Base-by-base conservation (phyloP, 805 yeast species). In the Blastobotrys parvus region DNA sequence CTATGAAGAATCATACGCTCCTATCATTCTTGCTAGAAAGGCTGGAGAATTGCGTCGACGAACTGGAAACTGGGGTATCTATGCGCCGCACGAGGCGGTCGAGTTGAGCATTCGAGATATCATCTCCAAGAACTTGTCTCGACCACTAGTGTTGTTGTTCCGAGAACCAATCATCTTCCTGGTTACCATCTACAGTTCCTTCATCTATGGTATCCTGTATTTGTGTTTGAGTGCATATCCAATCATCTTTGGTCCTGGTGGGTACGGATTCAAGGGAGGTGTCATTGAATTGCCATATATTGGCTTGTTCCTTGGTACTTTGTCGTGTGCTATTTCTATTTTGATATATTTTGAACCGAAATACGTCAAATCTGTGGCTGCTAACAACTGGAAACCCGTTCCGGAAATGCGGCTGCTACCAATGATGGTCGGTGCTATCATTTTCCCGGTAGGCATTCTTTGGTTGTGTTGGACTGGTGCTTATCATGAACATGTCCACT, bases 381-480 rank as follows among this genome's bases (percentile, higher is more conserved):
- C 77, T 54, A 74, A 73, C 27, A 80, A 79, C 35, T 67, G 63
- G 45, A 74, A 77, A 4, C 72, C 80, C 16, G n/a, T n/a, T n/a
- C 94, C 95, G 0, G 95, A 87, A 62, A 82, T 78, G 32, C 77
- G 95, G 63, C 68, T 87, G 44, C 76, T 78, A 17, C 78, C 89
- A 29, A 75, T 87, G 82, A 73, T 85, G 63, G 59, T 71, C 34
- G 88, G 94, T 23, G 77, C 80, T 22, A 49, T 83, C 43, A 58
- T 72, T 8, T 86, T 87, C 68, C 81, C 92, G 22, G 67, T 75
- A 39, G 95, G 95, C 42, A 67, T 87, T 50, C 70, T 87, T 57
- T 83, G 94, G 94, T 70, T 87, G 61, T 76, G 84, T 46, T 87
- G 95, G 95, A 68, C 88, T 10, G 95, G 95, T 59, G 73, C 77